phyloP scores from a whole-genome alignment of 345 rosid genomes.

The Lumnitzera racemosa region DNA sequence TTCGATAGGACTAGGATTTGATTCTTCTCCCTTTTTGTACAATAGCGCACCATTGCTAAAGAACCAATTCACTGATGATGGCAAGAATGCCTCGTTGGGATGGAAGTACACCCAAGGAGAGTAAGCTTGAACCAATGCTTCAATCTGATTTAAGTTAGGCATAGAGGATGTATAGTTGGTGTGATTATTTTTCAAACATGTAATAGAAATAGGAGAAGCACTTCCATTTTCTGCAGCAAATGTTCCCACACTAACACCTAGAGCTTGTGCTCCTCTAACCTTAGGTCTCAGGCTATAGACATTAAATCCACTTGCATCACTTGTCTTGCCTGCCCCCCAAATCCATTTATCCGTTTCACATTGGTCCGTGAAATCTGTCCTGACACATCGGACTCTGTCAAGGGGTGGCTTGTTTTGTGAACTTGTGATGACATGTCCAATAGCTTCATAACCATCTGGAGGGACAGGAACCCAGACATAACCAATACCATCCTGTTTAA shows the following conservation, averaged over 20 bases:
- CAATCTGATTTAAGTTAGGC: slow-evolving; percentile 15
- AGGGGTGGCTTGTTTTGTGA: slow-evolving; percentile 7
- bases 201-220: slow-evolving; percentile 4
- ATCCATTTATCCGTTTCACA: slow-evolving; percentile 11
- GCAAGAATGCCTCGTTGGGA: slow-evolving; percentile 14
- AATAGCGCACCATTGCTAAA: slow-evolving; percentile 15
- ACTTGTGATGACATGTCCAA: slow-evolving; percentile 10
- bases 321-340: slow-evolving; percentile 12
- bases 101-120: slow-evolving; percentile 16
- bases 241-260: slow-evolving; percentile 9
- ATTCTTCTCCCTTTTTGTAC: slow-evolving; percentile 14
- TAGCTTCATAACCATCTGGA: slow-evolving; percentile 11
- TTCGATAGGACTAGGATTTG: slow-evolving; percentile 9
- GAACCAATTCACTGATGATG: slow-evolving; percentile 15
- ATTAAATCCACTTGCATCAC: slow-evolving; percentile 6
- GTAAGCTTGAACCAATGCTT: slow-evolving; percentile 11
- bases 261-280: slow-evolving; percentile 10
- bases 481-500: slow-evolving; percentile 19
- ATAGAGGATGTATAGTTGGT: slow-evolving; percentile 2
- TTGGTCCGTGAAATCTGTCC: slow-evolving; percentile 12
- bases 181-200: slow-evolving; percentile 13
- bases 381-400: slow-evolving; percentile 9
- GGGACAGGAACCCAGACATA: slow-evolving; percentile 16
- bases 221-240: slow-evolving; percentile 5
- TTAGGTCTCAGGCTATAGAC: slow-evolving; percentile 11